Conservation (phyloP, 768 basidiomycete genomes). For the Suillus spraguei region DNA sequence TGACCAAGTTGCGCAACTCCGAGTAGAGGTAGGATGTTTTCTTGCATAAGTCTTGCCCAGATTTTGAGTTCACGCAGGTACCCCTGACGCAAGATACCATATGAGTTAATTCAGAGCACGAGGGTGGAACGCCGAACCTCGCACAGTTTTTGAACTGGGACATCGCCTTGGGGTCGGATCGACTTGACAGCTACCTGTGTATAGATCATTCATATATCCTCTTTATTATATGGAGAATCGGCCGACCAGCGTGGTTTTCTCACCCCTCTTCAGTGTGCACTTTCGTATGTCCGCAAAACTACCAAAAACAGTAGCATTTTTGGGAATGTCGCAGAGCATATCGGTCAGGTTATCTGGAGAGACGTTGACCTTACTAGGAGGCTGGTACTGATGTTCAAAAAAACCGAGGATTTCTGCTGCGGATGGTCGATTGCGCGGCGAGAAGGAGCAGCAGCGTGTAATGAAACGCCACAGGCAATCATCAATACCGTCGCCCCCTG, state of each 20-base stretch:
- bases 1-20: constrained; percentile 27
- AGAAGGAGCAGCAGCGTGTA: background rate
- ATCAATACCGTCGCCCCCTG: background rate
- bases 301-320: background rate
- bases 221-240: background rate
- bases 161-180: background rate
- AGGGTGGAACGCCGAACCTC: background rate
- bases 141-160: background rate
- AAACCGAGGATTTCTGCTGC: background rate
- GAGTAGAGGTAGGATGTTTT: constrained; percentile 34
- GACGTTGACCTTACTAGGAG: background rate
- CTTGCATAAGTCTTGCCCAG: constrained; percentile 23
- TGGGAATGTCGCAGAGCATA: background rate
- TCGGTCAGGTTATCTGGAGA: background rate
- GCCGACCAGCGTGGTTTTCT: background rate
- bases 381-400: background rate
- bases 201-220: background rate
- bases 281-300: constrained; percentile 27
- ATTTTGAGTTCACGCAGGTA: constrained; percentile 22
- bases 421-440: background rate
- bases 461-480: background rate
- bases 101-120: background rate
- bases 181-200: background rate
- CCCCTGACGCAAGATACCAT: constrained; percentile 17
- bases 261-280: constrained; percentile 14